phyloP scores from a whole-genome alignment of 257 asterid species.

The Ballota nigra region DNA sequence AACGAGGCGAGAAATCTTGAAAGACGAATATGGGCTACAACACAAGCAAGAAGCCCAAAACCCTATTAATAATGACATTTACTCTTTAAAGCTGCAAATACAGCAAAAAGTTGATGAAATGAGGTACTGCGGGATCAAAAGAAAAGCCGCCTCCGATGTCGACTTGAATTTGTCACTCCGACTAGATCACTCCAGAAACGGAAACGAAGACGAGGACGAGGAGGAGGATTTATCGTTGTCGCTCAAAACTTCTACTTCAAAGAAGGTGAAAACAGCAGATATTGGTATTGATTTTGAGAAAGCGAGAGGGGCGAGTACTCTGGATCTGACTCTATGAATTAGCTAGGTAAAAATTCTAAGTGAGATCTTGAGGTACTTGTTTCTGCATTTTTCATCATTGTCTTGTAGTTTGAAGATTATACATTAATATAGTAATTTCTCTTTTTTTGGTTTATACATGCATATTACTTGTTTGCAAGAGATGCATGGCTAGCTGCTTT shows the following conservation, averaged over 20 bases:
- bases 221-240: slow-evolving; percentile 45
- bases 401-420: slow-evolving; percentile 33
- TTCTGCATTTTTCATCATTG: slow-evolving; percentile 27
- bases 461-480: not conserved
- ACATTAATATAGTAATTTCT: slow-evolving; percentile 11
- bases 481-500: too few relatives aligned
- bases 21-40: slow-evolving; percentile 24
- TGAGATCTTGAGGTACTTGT: slow-evolving; percentile 74
- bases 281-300: slow-evolving; percentile 11
- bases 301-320: slow-evolving; percentile 72
- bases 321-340: slow-evolving; percentile 97
- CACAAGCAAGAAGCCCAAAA: slow-evolving; percentile 31
- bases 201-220: slow-evolving; percentile 12
- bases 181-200: slow-evolving; percentile 27
- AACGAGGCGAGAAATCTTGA: slow-evolving; percentile 20
- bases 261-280: slow-evolving; percentile 36
- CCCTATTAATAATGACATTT: slow-evolving; percentile 27
- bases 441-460: slow-evolving; percentile 7
- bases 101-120: slow-evolving; percentile 1
- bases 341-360: slow-evolving; percentile 64
- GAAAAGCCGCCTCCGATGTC: slow-evolving; percentile 38
- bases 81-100: slow-evolving; percentile 17
- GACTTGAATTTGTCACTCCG: slow-evolving; percentile 65
- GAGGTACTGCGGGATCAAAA: slow-evolving; percentile 30
- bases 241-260: slow-evolving; percentile 34